Base-by-base conservation (phyloP, 768 basidiomycete genomes). In the Chlorophyllum brunneum region DNA sequence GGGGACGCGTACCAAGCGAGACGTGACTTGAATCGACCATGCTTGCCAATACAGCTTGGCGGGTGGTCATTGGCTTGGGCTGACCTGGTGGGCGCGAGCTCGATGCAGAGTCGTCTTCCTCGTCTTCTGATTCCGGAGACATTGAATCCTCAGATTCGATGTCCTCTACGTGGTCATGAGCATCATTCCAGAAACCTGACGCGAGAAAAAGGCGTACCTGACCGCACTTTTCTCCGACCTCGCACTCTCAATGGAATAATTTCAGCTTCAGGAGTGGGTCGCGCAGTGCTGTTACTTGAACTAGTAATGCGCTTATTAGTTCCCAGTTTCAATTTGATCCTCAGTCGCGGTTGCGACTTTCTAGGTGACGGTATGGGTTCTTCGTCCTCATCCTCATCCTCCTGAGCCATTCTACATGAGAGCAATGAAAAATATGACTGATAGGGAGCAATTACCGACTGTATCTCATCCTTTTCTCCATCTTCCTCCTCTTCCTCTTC, bases 11-110 rank as follows among this genome's bases (percentile, higher is more conserved):
- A 84, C 83, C 68, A 13, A 89, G 67, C 1, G 85, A 81, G 27
- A 89, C 85, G 60, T 88, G 86, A 0, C 81, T 76, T 0, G 85
- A 73, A 49, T 82, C 85, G 2, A 84, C 79, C 26, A 86, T 82
- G 50, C 82, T 84, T 1, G 83, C 83, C 7, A 88, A 69, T 13
- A 85, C 86, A 1, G 87, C 87, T 58, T 89, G 86, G 22, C 87
- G 72, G 0, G 77, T 79, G 24, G 74, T 82, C 72, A 78, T 75
- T 5, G 72, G 76, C 37, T 68, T 65, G 0, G 54, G 54, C 26
- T 15, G 63, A 43, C 39, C 55, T 56, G 6, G 59, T 60, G 24
- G 65, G 63, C 29, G 65, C 2, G 65, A 65, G n/a, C 64, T 64
- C 9, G 64, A 66, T 8, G 60, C 61, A 5, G 58, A 57, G 13